Conservation (phyloP, 2,329 filamentous ascomycete genomes). For the Huntiella moniliformis region DNA sequence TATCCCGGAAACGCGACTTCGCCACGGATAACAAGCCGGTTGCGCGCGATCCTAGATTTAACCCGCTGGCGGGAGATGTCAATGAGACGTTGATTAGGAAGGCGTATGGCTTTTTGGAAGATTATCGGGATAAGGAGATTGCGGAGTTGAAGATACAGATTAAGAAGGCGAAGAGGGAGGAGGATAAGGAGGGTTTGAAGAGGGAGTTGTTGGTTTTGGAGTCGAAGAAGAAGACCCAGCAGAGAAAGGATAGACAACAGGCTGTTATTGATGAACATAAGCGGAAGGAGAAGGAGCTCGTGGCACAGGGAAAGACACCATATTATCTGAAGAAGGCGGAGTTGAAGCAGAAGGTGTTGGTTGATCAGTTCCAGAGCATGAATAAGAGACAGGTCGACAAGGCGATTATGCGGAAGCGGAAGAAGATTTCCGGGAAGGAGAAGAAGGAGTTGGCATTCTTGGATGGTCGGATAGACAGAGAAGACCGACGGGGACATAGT, state of each 20-base stretch:
- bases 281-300: slow-evolving; percentile 63
- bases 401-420: slow-evolving; percentile 68
- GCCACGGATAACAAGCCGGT: slow-evolving; percentile 40
- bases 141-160: slow-evolving; percentile 50
- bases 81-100: slow-evolving; percentile 43
- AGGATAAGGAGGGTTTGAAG: slow-evolving; percentile 51
- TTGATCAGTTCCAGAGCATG: slow-evolving; percentile 65
- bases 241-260: slow-evolving; percentile 49
- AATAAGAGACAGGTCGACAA: slow-evolving; percentile 70
- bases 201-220: slow-evolving; percentile 59
- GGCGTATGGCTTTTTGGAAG: slow-evolving; percentile 74
- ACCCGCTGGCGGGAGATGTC: slow-evolving; percentile 33
- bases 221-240: slow-evolving; percentile 52
- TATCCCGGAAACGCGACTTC: slow-evolving; percentile 54
- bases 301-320: slow-evolving; percentile 76
- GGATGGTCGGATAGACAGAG: slow-evolving; percentile 16
- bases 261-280: slow-evolving; percentile 58
- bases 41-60: slow-evolving; percentile 75
- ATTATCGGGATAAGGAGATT: slow-evolving; percentile 74
- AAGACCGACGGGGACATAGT: not conserved
- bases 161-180: slow-evolving; percentile 43
- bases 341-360: slow-evolving; percentile 67
- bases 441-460: slow-evolving; percentile 46
- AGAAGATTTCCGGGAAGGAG: slow-evolving; percentile 77
- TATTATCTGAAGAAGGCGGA: slow-evolving; percentile 89